Percentiles rank a stretch among this genome's conserved stretches.
These are phyloP conservation scores for Venturia carpophila DNA, from an alignment of 2,329 filamentous ascomycete species.

Conservation along the genomic window DNA sequence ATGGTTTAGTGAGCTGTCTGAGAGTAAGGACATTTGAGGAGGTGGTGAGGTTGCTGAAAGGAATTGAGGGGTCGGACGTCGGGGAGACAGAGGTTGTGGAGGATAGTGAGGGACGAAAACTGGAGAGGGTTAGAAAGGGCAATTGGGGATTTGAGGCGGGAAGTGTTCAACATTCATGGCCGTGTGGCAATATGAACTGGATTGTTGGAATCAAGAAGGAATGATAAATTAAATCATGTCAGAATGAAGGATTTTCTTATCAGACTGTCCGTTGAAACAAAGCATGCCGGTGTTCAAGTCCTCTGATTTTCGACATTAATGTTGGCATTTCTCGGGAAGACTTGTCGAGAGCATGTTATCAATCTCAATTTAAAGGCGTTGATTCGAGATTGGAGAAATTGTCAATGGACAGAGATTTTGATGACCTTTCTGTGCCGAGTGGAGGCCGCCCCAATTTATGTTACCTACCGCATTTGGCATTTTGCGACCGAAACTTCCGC, in stretches of 20 bases:
- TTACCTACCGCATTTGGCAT: not conserved
- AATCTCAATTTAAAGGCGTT: no score
- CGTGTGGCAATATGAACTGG: slow-evolving; percentile 41
- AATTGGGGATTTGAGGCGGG: slow-evolving; percentile 38
- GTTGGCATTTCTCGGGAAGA: no score
- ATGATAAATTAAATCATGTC: not conserved
- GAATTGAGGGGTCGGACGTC: slow-evolving; percentile 33
- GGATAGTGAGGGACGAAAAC: slow-evolving; percentile 6
- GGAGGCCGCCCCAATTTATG: not conserved
- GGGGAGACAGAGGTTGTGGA: slow-evolving; percentile 31
- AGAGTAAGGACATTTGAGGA: slow-evolving; percentile 61
- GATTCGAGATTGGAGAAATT: no score
- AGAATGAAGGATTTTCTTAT: no score
- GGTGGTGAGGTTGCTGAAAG: slow-evolving; percentile 49
- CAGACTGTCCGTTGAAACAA: no score
- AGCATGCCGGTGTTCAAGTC: no score
- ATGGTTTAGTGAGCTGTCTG: slow-evolving; percentile 60
- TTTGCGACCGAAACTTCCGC: not conserved
- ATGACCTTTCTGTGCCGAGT: no score
- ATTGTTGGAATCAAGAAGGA: slow-evolving; percentile 30
- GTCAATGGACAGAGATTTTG: no score
- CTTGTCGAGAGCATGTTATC: no score
- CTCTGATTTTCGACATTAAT: no score
- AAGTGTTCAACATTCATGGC: slow-evolving; percentile 40
- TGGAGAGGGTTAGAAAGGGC: slow-evolving; percentile 26